A percentile compares a stretch with the other conserved stretches of the same genome.
Conservation (phyloP, 2,329 filamentous ascomycete species). For the Ascochyta viciae-villosae region DNA sequence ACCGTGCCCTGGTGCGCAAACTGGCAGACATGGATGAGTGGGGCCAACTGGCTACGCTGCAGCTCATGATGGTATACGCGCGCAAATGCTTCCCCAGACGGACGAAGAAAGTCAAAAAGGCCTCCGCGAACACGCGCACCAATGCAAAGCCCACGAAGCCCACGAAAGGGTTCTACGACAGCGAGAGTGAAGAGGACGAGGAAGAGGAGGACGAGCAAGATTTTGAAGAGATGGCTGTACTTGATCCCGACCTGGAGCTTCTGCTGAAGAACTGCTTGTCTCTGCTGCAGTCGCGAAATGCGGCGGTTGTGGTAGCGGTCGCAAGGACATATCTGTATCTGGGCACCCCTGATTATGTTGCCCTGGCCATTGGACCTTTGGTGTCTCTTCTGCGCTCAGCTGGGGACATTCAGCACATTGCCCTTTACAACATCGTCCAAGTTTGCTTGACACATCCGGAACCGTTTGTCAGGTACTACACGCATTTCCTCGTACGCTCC, state of each 20-base stretch:
- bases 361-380: slow-evolving; percentile 79
- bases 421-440: slow-evolving; percentile 93
- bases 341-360: slow-evolving; percentile 78
- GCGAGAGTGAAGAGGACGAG: slow-evolving; percentile 50
- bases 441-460: slow-evolving; percentile 78
- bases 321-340: slow-evolving; percentile 84
- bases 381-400: slow-evolving; percentile 84
- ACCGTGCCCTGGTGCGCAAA: slow-evolving; percentile 83
- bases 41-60: slow-evolving; percentile 85
- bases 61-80: slow-evolving; percentile 83
- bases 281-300: slow-evolving; percentile 91
- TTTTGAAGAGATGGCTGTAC: slow-evolving; percentile 63
- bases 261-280: slow-evolving; percentile 80
- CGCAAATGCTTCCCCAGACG: slow-evolving; percentile 84
- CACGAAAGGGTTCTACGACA: slow-evolving; percentile 80
- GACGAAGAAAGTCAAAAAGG: slow-evolving; percentile 64
- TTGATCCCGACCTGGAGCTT: slow-evolving; percentile 84
- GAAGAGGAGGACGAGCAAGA: slow-evolving; percentile 57
- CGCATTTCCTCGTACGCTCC: slow-evolving; percentile 85
- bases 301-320: slow-evolving; percentile 88
- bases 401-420: slow-evolving; percentile 86
- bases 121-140: slow-evolving; percentile 48
- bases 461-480: slow-evolving; percentile 86
- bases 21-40: slow-evolving; percentile 99
- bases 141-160: slow-evolving; percentile 47